Evolutionary conservation across 257 asterid species (phyloP).

Genomic region (Solanum chaucha): DNA sequence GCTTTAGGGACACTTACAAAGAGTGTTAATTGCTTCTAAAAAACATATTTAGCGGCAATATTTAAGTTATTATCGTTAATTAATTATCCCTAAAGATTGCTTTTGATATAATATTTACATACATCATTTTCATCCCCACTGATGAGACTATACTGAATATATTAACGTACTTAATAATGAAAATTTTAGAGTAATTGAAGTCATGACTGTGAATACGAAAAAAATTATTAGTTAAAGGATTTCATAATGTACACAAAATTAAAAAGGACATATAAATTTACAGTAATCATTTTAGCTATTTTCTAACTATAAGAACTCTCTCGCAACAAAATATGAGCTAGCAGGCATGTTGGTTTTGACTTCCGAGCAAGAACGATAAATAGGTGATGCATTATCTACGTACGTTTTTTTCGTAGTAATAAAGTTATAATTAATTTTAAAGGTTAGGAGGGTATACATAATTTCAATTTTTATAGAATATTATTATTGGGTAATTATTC

Average conservation of each 20-base stretch:
- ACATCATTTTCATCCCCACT: too few species aligned
- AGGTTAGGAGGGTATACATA: not conserved
- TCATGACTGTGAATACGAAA: not conserved
- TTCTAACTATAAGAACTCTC: not conserved
- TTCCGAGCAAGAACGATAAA: not conserved
- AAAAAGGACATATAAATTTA: not conserved
- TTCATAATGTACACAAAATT: not conserved
- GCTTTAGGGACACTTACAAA: too few species aligned
- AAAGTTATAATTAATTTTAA: not conserved
- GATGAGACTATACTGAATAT: not conserved
- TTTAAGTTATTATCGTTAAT: too few species aligned
- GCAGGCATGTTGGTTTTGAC: not conserved
- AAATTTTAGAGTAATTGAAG: not conserved
- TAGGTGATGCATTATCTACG: not conserved
- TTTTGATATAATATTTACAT: too few species aligned
- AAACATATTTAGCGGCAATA: too few species aligned
- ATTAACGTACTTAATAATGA: not conserved
- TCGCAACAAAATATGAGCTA: not conserved
- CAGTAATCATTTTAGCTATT: not conserved
- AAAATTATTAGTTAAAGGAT: not conserved
- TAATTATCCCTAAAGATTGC: too few species aligned
- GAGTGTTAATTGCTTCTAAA: too few species aligned
- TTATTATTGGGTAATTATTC: not conserved
- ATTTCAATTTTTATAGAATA: not conserved
- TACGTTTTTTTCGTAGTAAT: not conserved